Conservation (phyloP, 2,329 filamentous ascomycete species). For the Sordariomycetes sp. region DNA sequence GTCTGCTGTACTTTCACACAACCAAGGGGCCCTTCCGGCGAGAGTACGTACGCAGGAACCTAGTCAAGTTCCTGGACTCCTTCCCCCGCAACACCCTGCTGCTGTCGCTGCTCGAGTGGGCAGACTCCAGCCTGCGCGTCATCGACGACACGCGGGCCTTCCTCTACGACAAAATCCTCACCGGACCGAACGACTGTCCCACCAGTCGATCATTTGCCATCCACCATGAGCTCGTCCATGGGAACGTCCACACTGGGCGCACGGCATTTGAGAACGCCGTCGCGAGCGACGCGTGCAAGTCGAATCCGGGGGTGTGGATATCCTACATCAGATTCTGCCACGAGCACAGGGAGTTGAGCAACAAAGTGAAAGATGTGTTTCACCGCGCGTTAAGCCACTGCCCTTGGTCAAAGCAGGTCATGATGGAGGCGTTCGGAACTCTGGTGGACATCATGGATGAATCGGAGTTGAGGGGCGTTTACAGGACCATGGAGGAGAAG, state of each 20-base stretch:
- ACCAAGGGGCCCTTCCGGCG: slow-evolving; percentile 57
- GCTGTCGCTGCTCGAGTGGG: slow-evolving; percentile 62
- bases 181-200: slow-evolving; percentile 27
- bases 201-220: slow-evolving; percentile 40
- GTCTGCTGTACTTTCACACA: slow-evolving; percentile 58
- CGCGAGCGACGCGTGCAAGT: slow-evolving; percentile 24
- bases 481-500: slow-evolving; percentile 36
- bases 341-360: slow-evolving; percentile 23
- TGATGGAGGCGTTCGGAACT: slow-evolving; percentile 42
- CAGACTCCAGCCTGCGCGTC: slow-evolving; percentile 62
- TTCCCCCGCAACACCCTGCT: slow-evolving; percentile 76
- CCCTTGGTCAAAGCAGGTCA: slow-evolving; percentile 38
- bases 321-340: slow-evolving; percentile 39
- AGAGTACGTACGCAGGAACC: slow-evolving; percentile 49
- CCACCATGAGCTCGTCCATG: slow-evolving; percentile 36
- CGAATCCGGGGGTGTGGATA: slow-evolving; percentile 36
- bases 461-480: slow-evolving; percentile 38
- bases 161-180: slow-evolving; percentile 42
- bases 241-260: slow-evolving; percentile 38
- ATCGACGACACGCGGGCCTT: slow-evolving; percentile 68
- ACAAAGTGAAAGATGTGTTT: slow-evolving; percentile 36
- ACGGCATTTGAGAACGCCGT: slow-evolving; percentile 45
- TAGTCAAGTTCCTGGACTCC: slow-evolving; percentile 48
- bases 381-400: slow-evolving; percentile 37
- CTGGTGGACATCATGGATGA: slow-evolving; percentile 33